Evolutionary conservation across 768 basidiomycete species (phyloP), one percentile per base, ranked within the genome.

Genomic region (Lactarius indigo): DNA sequence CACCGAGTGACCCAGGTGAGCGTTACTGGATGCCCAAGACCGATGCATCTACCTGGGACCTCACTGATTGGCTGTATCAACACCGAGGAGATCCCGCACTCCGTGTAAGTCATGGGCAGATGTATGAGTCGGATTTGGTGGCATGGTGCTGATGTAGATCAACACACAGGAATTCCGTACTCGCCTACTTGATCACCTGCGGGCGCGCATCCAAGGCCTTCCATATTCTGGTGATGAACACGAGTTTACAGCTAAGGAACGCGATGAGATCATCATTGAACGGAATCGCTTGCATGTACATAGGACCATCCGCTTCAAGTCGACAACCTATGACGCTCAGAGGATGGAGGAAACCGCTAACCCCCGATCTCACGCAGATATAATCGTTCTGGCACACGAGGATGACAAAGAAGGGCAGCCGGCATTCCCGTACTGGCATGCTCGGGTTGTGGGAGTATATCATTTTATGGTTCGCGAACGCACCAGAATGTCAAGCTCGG

Each of bases 361-460:
- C 12, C 28, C 52, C 12, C 52, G 13, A 4, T 28, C 52, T 15
- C 52, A 17, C 13, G 52, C 26, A 54, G 52, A 81, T 42, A 62
- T 84, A 55, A 74, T 77, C 73, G 37, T 72, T 0, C 69, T 72
- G 5, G 15, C 41, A 18, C 41, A 41, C 7, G 41, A 41, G 15
- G 41, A 41, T 6, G 17, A 18, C 41, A 41, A 37, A 37, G 35
- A 37, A 12, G 35, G 35, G 35, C 12, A 35, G 8, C 10, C 28
- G 0, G 54, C 7, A 9, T 73, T 75, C 56, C 72, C 73, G 0
- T 78, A 68, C 63, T 73, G 72, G 72, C 77, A 76, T 61, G 76
- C 76, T 1, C 69, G 72, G 3, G 20, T 77, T 3, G 31, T 74
- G 5, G 64, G 68, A 0, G 71, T 78, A 8, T 75, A 72, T 57